These are phyloP conservation scores for Hysterangium stoloniferum DNA, from an alignment of 768 basidiomycete genomes.

Conservation along the genomic window DNA sequence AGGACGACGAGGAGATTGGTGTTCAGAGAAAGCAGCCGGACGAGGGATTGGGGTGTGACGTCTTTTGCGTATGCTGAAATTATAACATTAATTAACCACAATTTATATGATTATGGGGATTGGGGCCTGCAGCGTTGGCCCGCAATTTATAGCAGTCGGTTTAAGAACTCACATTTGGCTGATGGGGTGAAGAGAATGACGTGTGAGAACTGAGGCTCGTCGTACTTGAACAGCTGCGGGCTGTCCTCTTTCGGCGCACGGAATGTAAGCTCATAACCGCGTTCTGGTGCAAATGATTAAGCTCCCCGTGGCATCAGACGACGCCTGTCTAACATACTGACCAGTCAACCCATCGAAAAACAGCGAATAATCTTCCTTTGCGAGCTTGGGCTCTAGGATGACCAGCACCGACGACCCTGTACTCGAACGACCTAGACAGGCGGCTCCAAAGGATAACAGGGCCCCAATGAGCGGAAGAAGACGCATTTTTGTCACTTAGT, in stretches of 20 bases:
- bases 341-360: constrained; percentile 79
- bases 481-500: background rate
- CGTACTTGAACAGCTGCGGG: constrained; percentile 61
- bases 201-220: constrained; percentile 71
- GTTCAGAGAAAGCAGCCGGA: constrained; percentile 56
- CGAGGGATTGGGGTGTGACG: constrained; percentile 74
- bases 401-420: constrained; percentile 78
- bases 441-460: constrained; percentile 1
- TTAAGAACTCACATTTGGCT: constrained; percentile 59
- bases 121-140: constrained; percentile 1
- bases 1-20: constrained; percentile 83
- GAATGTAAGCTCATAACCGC: constrained; percentile 84
- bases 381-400: constrained; percentile 66
- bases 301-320: background rate
- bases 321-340: constrained; percentile 28
- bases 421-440: constrained; percentile 58
- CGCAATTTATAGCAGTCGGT: too few relatives aligned
- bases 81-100: background rate
- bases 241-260: constrained; percentile 69
- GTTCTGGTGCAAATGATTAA: constrained; percentile 34
- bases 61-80: constrained; percentile 69
- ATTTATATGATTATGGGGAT: background rate
- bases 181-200: constrained; percentile 82
- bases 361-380: constrained; percentile 61
- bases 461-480: background rate